Conservation (phyloP, 2,329 filamentous ascomycete species). For the Parastagonospora avenae region DNA sequence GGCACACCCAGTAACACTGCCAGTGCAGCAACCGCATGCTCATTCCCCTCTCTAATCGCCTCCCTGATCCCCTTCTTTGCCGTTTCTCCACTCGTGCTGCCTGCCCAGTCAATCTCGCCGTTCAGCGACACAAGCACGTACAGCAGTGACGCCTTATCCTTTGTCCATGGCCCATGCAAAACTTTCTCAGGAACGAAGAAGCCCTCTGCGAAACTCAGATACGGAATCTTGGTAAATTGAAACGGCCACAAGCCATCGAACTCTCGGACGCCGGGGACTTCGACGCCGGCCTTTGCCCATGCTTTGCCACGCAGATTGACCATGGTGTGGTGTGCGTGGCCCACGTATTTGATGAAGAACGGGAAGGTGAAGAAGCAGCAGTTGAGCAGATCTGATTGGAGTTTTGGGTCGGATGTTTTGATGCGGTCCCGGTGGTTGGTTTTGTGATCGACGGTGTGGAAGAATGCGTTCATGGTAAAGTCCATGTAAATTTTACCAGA, state of each 20-base stretch:
- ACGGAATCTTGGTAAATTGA: conserved; percentile 36
- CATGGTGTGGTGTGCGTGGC: conserved; percentile 35
- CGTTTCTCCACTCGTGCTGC: conserved; percentile 40
- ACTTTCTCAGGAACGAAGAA: conserved; percentile 44
- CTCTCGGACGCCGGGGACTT: conserved; percentile 23
- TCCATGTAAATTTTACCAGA: conserved; percentile 33
- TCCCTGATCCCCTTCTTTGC: conserved; percentile 39
- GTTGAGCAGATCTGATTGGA: conserved; percentile 37
- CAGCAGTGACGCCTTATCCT: conserved; percentile 35
- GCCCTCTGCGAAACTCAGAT: conserved; percentile 37
- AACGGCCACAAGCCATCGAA: conserved; percentile 40
- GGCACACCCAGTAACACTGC: conserved; percentile 37
- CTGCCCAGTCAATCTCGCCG: conserved; percentile 43
- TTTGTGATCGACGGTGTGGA: conserved; percentile 39
- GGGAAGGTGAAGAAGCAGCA: conserved; percentile 45
- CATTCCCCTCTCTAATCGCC: conserved; percentile 32
- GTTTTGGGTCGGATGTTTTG: conserved; percentile 18
- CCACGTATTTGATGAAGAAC: conserved; percentile 42
- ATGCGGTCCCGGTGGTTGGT: conserved; percentile 27
- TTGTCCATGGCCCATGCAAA: conserved; percentile 42
- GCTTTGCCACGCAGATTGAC: conserved; percentile 34
- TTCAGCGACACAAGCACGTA: conserved; percentile 42
- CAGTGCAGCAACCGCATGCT: conserved; percentile 42
- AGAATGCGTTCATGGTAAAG: conserved; percentile 40
- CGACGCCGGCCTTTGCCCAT: conserved; percentile 36